These are phyloP conservation scores for Pyropia yezoensis DNA, from an alignment of 23 red algal species.

Conservation along the genomic window DNA sequence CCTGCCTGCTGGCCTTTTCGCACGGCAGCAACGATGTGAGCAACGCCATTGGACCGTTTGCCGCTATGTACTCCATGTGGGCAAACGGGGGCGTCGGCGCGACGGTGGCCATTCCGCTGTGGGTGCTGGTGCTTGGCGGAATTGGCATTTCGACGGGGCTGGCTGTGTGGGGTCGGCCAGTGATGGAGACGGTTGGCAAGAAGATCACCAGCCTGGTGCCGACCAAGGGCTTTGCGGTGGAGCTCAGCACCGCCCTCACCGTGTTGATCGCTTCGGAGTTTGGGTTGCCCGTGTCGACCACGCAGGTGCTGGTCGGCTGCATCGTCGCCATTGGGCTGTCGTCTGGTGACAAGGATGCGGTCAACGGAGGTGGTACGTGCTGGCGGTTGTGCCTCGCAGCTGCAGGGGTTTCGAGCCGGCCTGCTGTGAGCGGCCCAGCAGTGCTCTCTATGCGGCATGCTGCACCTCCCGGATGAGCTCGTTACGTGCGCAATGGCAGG, in stretches of 20 bases:
- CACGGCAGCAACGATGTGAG: slow-evolving; percentile 98
- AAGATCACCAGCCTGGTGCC: slow-evolving; percentile 92
- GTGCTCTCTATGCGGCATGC: too few relatives aligned
- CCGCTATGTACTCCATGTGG: slow-evolving; percentile 82
- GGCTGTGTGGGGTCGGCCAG: slow-evolving; percentile 68
- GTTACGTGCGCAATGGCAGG: too few relatives aligned
- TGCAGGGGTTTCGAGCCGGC: too few relatives aligned
- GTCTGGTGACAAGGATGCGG: slow-evolving; percentile 36
- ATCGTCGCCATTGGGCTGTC: slow-evolving; percentile 88
- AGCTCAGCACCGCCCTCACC: slow-evolving; percentile 89
- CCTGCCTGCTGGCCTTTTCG: slow-evolving; percentile 80
- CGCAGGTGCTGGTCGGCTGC: slow-evolving; percentile 87
- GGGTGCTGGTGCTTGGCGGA: slow-evolving; percentile 82
- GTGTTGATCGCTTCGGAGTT: slow-evolving; percentile 86
- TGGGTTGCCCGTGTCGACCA: slow-evolving; percentile 85
- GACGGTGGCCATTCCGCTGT: slow-evolving; percentile 52
- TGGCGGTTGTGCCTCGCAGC: neutral
- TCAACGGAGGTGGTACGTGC: slow-evolving; percentile 37
- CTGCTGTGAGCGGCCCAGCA: too few relatives aligned
- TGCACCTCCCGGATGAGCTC: too few relatives aligned
- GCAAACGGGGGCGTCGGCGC: slow-evolving; percentile 21
- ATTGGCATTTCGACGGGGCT: slow-evolving; percentile 76
- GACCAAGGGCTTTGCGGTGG: slow-evolving; percentile 88
- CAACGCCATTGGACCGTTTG: slow-evolving; percentile 98
- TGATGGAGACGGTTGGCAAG: slow-evolving; percentile 96